A percentile compares a stretch with the other conserved stretches of the same genome.
Evolutionary conservation across 257 asterid genomes (phyloP).

Genomic region (Scutellaria galericulata): DNA sequence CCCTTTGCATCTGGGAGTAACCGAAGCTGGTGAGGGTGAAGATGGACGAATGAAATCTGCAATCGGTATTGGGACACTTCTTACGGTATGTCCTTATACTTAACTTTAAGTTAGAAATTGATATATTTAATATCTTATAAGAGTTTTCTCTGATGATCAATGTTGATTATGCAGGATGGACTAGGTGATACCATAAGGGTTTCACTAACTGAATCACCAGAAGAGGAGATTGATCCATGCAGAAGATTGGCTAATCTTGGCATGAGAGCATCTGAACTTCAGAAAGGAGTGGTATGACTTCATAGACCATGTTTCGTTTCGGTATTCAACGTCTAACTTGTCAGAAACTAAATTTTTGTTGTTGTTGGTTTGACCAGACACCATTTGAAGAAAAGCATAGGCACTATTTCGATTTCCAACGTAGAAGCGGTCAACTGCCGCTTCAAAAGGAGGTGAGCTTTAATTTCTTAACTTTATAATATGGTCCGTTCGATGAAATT

Average conservation of each 20-base stretch:
- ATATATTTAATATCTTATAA: background rate
- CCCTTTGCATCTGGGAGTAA: conserved; percentile 95
- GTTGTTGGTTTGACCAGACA: conserved; percentile 51
- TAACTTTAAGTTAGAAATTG: background rate
- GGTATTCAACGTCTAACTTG: conserved; percentile 21
- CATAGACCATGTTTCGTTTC: conserved; percentile 26
- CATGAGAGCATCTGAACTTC: conserved; percentile 81
- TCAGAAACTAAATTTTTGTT: conserved; percentile 6
- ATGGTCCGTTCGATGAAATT: conserved; percentile 15
- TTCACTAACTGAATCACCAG: conserved; percentile 97
- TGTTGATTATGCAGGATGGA: conserved; percentile 71
- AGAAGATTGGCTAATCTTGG: conserved; percentile 97
- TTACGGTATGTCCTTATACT: conserved; percentile 60
- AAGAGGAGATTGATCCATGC: conserved; percentile 96
- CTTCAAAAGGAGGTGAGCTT: conserved; percentile 82
- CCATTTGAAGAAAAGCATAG: conserved; percentile 94
- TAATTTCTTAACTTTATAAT: conserved; percentile 2
- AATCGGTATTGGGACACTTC: conserved; percentile 97
- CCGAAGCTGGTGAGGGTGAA: conserved; percentile 99
- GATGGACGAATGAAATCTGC: conserved; percentile 99
- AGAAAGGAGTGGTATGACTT: conserved; percentile 95
- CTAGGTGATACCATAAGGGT: conserved; percentile 97
- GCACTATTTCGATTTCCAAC: conserved; percentile 93
- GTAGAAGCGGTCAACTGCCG: conserved; percentile 92
- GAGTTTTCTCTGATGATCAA: conserved; percentile 16